Evolutionary conservation across 331 rosid genomes (phyloP), one percentile per base, ranked within the genome.

Genomic region (Pyracantha coccinea): DNA sequence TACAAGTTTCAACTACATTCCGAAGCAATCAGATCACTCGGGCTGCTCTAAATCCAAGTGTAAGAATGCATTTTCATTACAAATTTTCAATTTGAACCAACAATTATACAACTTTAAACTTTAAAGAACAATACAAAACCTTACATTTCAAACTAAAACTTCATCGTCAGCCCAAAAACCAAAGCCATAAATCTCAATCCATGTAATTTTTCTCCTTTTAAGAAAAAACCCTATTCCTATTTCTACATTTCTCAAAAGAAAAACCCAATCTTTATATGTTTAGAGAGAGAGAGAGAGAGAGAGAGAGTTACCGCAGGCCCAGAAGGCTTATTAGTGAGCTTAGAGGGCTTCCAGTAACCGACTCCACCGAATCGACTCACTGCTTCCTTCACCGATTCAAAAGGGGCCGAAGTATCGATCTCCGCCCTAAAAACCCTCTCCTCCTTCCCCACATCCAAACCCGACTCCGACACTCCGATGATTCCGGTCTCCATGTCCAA

Each of bases 301-400:
- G 45, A 8, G 12, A 20, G 41, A 35, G 41, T 57, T 58, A 90
- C 98, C 93, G 82, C 57, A 67, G 82, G 70, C 74, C 20, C 62
- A 2, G 79, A 70, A 66, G 75, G 77, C 12, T 82, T 75, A 45
- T 38, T 38, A 2, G 55, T 2, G n/a, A 58, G 17, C 29, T 38
- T 74, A n/a, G 85, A 54, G 78, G 95, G 97, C 66, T 83, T 93
- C 97, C 98, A 93, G 74, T 75, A 87, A 52, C 97, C 98, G 68
- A 88, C 45, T 38, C 98, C 97, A 1, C 95, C 97, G 54, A 93
- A 93, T 60, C 87, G 84, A 25, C 73, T 76, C 14, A 83, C 97
- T 0, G 98, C 97, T 35, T 90, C 98, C 68, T 85, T 90, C 69
- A 93, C 97, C 10, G 98, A 93, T 64, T 91, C 91, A 74, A 90